Conservation (phyloP, 495 filamentous ascomycete species). For the Neohortaea acidophila region DNA sequence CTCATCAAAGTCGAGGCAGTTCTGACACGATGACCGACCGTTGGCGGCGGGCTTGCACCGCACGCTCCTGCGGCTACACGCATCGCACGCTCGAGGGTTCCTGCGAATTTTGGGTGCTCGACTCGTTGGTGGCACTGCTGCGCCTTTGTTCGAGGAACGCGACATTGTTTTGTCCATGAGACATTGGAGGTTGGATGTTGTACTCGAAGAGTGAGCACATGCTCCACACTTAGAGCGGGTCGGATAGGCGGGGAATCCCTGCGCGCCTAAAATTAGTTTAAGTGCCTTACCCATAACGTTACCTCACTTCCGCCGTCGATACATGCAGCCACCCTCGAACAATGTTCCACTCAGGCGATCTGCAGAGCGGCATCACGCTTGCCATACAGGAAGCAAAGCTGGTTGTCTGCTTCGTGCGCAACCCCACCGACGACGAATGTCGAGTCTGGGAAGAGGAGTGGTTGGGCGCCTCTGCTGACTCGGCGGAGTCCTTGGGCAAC, state of each 20-base stretch:
- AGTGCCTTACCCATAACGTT: no score
- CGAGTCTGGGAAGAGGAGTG: slow-evolving; percentile 73
- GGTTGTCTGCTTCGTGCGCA: slow-evolving; percentile 54
- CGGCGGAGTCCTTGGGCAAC: slow-evolving; percentile 24
- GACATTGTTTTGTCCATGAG: no score
- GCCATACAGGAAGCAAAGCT: slow-evolving; percentile 52
- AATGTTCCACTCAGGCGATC: slow-evolving; percentile 70
- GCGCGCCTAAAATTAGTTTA: no score
- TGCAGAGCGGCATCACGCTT: slow-evolving; percentile 61
- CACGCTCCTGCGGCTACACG: not conserved
- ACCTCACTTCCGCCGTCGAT: no score
- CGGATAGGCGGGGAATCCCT: no score
- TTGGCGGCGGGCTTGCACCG: not conserved
- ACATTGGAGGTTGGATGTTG: no score
- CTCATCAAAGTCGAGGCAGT: slow-evolving; percentile 3
- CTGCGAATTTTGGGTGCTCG: no score
- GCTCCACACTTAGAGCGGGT: no score
- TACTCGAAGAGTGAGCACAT: no score
- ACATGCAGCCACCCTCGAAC: no score
- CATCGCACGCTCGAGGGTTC: not conserved
- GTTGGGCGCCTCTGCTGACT: slow-evolving; percentile 44
- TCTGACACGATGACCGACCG: not conserved
- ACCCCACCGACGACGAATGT: slow-evolving; percentile 23
- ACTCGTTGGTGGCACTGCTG: no score
- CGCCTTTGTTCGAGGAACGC: no score